phyloP scores from a whole-genome alignment of 1,139 yeast species.

The Magnusiomyces magnusii region DNA sequence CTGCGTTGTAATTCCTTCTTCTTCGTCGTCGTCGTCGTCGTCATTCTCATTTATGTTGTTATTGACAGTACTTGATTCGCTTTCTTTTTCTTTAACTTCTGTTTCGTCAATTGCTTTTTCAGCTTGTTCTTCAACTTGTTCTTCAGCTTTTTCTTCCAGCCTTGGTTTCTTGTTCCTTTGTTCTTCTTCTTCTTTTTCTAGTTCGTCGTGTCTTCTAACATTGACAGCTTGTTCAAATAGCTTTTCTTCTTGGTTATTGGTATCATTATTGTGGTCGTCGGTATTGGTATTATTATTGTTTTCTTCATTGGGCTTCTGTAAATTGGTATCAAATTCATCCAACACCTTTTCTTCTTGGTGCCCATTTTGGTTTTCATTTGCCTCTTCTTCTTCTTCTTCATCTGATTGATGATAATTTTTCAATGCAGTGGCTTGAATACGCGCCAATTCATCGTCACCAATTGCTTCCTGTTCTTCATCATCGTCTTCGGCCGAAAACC shows the following conservation, averaged over 20 bases:
- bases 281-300: neutral
- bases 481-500: neutral
- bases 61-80: neutral
- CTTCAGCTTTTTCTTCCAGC: neutral
- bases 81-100: neutral
- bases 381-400: slow-evolving; percentile 12
- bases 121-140: neutral
- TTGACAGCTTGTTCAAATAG: neutral
- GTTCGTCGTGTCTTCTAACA: neutral
- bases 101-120: neutral
- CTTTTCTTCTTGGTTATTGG: neutral
- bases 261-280: neutral
- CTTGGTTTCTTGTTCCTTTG: neutral
- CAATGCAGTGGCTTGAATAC: neutral
- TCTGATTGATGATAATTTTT: neutral
- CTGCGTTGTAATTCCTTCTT: neutral
- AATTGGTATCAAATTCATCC: neutral
- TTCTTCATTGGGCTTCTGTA: neutral
- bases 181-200: neutral
- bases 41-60: neutral
- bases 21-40: neutral
- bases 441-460: neutral
- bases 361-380: no score
- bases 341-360: neutral
- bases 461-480: neutral